Base-by-base conservation (phyloP, 768 basidiomycete species). In the Russula ochroleuca region DNA sequence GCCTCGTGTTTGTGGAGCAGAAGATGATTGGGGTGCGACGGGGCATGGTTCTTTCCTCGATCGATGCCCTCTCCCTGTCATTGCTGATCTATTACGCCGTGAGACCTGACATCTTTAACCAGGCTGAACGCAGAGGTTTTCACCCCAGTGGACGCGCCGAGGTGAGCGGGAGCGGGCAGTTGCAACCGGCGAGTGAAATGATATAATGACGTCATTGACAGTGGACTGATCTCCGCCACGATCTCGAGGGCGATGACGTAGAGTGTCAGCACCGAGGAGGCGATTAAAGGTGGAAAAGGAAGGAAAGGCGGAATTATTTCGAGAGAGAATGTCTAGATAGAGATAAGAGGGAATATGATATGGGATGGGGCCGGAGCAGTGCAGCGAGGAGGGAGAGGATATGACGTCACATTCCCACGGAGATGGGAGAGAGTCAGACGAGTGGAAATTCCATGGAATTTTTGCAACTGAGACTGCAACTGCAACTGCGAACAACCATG, bases 91-190 rank as follows among this genome's bases (percentile, higher is more conserved):
- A 31, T 60, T 43, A 43, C 51, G 38, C 21, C 56, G 35, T 35
- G n/a, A n/a, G n/a, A n/a, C n/a, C n/a, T n/a, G n/a, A n/a, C n/a
- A n/a, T n/a, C n/a, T n/a, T n/a, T 53, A 5, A 3, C 5, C 14
- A 64, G 63, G n/a, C 52, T 14, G 51, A 50, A 45, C 11, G 65
- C 64, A 33, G 93, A 96, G 73, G 94, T 97, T 28, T 96, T 95
- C 75, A 79, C 85, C 65, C 92, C 94, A 54, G 77, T 92, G 63
- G 81, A 87, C 40, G 89, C 90, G n/a, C 93, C 94, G 23, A 92
- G 90, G 90, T 90, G 68, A 69, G 72, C 15, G 33, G 19, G 3
- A 43, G 59, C 8, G 35, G 28, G 7, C 13, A 10, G 14, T 23
- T 3, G 51, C 33, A 21, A 21, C 3, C 19, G n/a, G n/a, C 14